These are phyloP conservation scores for Nakazawaea peltata DNA, from an alignment of 805 yeast genomes.

Conservation along the genomic window DNA sequence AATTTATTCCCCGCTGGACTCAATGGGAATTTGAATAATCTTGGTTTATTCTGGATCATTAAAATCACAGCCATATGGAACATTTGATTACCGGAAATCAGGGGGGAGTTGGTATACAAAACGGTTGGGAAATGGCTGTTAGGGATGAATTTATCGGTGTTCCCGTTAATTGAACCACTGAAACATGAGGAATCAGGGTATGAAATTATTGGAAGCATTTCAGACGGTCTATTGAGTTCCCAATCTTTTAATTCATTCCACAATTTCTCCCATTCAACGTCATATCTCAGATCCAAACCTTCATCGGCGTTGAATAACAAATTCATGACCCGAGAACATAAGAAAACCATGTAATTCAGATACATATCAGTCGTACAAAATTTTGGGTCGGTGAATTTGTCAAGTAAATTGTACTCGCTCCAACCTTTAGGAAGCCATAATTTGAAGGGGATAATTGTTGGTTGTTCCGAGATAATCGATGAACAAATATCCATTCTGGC, in stretches of 20 bases:
- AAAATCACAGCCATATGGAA: slow-evolving; percentile 31
- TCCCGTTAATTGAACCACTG: not conserved
- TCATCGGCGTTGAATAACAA: slow-evolving; percentile 16
- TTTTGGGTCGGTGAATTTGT: slow-evolving; percentile 5
- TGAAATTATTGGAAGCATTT: slow-evolving; percentile 23
- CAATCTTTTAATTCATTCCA: slow-evolving; percentile 33
- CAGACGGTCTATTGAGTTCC: slow-evolving; percentile 27
- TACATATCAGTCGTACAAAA: slow-evolving; percentile 14
- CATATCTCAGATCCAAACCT: slow-evolving; percentile 21
- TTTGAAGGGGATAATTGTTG: slow-evolving; percentile 24
- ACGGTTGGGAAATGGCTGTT: slow-evolving; percentile 31
- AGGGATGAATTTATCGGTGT: slow-evolving; percentile 16
- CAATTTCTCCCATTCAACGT: slow-evolving; percentile 27
- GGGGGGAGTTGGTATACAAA: slow-evolving; percentile 27
- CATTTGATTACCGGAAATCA: slow-evolving; percentile 28
- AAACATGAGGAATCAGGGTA: not conserved
- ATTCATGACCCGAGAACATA: slow-evolving; percentile 27
- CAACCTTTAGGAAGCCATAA: slow-evolving; percentile 23
- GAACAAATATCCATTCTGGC: slow-evolving; percentile 32
- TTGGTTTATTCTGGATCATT: slow-evolving; percentile 31
- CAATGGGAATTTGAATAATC: slow-evolving; percentile 20
- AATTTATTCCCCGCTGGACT: slow-evolving; percentile 3
- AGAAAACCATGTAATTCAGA: slow-evolving; percentile 28
- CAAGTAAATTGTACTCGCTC: slow-evolving; percentile 6
- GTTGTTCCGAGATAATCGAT: slow-evolving; percentile 28